Conservation (phyloP, 176 grass and related monocot genomes). For the Raddia guianensis region DNA sequence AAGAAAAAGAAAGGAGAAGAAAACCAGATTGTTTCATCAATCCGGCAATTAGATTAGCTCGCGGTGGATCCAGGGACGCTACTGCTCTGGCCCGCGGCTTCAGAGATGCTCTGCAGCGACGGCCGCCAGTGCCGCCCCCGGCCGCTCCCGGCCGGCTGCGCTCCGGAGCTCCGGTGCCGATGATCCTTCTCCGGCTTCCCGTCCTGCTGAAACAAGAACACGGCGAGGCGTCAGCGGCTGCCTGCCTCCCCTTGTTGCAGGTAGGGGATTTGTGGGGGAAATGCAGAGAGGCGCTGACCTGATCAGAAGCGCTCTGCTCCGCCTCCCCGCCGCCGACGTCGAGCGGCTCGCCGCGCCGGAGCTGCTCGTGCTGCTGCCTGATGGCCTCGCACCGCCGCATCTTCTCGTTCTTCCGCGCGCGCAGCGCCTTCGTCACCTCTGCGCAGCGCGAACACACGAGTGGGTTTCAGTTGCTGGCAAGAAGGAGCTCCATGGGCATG, state of each 20-base stretch:
- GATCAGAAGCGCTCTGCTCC: conserved; percentile 23
- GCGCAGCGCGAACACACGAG: neutral
- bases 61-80: conserved; percentile 49
- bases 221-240: neutral
- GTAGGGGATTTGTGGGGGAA: neutral
- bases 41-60: conserved; percentile 36
- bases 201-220: conserved; percentile 42
- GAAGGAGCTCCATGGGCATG: neutral
- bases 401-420: conserved; percentile 83
- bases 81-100: conserved; percentile 54
- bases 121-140: conserved; percentile 80
- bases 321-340: neutral
- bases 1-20: neutral
- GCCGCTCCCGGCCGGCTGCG: conserved; percentile 14
- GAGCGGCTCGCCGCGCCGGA: conserved; percentile 27
- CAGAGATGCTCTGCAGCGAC: conserved; percentile 86
- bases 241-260: neutral
- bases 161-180: conserved; percentile 50
- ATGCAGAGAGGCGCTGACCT: conserved; percentile 28
- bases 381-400: conserved; percentile 74
- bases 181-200: conserved; percentile 60
- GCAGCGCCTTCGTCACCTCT: conserved; percentile 93
- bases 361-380: conserved; percentile 61
- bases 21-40: neutral
- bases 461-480: neutral